Evolutionary conservation across 1,139 yeast species (phyloP).

Genomic region (Saccharomyces hybrid): DNA sequence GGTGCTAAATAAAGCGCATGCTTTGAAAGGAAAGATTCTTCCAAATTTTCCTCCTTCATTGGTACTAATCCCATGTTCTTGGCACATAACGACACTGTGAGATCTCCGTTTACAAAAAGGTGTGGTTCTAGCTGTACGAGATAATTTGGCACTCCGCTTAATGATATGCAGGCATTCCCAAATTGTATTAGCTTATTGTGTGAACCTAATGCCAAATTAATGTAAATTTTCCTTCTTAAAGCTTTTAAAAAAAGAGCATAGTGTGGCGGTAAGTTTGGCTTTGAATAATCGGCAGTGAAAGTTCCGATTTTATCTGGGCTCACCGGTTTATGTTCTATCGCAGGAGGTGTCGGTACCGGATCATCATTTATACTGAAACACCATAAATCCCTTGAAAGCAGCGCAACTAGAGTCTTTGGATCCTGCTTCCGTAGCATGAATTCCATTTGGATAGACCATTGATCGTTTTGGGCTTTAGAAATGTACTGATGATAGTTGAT

Average conservation of each 20-base stretch:
- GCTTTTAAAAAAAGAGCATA: slow-evolving; percentile 55
- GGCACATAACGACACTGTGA: slow-evolving; percentile 34
- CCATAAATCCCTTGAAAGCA: slow-evolving; percentile 57
- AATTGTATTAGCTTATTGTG: slow-evolving; percentile 40
- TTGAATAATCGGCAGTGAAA: slow-evolving; percentile 31
- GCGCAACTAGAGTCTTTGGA: slow-evolving; percentile 47
- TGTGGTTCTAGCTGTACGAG: slow-evolving; percentile 50
- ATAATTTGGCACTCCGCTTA: slow-evolving; percentile 14
- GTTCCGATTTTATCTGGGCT: slow-evolving; percentile 26
- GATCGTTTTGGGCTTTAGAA: slow-evolving; percentile 32
- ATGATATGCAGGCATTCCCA: slow-evolving; percentile 44
- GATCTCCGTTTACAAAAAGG: slow-evolving; percentile 45
- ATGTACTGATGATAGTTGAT: slow-evolving; percentile 29
- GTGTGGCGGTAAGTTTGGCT: slow-evolving; percentile 39
- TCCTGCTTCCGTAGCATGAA: slow-evolving; percentile 44
- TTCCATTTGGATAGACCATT: slow-evolving; percentile 50
- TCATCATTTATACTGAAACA: slow-evolving; percentile 41
- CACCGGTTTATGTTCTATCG: slow-evolving; percentile 4
- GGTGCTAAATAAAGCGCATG: slow-evolving; percentile 63
- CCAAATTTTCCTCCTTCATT: slow-evolving; percentile 18
- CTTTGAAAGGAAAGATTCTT: slow-evolving; percentile 23
- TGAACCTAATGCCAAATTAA: slow-evolving; percentile 35
- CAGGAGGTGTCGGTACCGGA: slow-evolving; percentile 23
- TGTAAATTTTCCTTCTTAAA: slow-evolving; percentile 46
- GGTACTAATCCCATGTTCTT: slow-evolving; percentile 25